These are phyloP conservation scores for Zymoseptoria tritici DNA, from an alignment of 2,329 filamentous ascomycete genomes.

Conservation along the genomic window DNA sequence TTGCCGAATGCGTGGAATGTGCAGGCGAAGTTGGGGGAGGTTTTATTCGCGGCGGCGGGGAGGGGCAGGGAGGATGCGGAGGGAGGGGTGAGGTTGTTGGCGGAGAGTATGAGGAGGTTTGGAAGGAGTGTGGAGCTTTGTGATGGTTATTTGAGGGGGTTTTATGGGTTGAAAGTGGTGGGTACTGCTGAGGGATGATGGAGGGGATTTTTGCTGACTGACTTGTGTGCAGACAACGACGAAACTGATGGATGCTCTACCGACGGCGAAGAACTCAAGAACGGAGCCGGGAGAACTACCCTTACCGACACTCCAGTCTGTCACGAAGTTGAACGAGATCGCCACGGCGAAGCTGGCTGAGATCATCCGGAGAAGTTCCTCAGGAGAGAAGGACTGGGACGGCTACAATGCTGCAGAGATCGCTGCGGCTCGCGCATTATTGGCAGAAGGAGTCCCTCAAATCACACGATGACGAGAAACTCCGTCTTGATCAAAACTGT, in stretches of 20 bases:
- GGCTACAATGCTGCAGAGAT: conserved; percentile 68
- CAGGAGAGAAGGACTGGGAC: conserved; percentile 59
- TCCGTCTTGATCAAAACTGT: conserved; percentile 16
- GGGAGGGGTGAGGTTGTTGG: conserved; percentile 40
- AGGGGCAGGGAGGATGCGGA: conserved; percentile 26
- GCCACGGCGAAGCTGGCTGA: conserved; percentile 70
- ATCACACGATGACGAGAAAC: conserved; percentile 24
- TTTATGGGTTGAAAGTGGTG: conserved; percentile 75
- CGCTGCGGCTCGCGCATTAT: conserved; percentile 60
- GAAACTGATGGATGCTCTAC: conserved; percentile 17
- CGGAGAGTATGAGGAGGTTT: conserved; percentile 75
- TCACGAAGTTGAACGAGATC: conserved; percentile 62
- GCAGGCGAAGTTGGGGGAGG: conserved; percentile 78
- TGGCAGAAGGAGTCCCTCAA: conserved; percentile 46
- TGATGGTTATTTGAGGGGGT: conserved; percentile 83
- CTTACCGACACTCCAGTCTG: conserved; percentile 50
- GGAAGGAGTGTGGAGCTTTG: conserved; percentile 88
- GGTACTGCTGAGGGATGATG: conserved; percentile 41
- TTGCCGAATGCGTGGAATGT: conserved; percentile 95
- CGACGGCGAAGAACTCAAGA: conserved; percentile 23
- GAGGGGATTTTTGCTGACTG: conserved; percentile 9
- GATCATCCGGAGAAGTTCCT: conserved; percentile 59
- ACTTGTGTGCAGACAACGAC: conserved; percentile 17
- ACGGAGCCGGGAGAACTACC: conserved; percentile 35
- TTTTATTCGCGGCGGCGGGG: conserved; percentile 54